Evolutionary conservation across 768 basidiomycete genomes (phyloP).

Genomic region (Russula olivacea): DNA sequence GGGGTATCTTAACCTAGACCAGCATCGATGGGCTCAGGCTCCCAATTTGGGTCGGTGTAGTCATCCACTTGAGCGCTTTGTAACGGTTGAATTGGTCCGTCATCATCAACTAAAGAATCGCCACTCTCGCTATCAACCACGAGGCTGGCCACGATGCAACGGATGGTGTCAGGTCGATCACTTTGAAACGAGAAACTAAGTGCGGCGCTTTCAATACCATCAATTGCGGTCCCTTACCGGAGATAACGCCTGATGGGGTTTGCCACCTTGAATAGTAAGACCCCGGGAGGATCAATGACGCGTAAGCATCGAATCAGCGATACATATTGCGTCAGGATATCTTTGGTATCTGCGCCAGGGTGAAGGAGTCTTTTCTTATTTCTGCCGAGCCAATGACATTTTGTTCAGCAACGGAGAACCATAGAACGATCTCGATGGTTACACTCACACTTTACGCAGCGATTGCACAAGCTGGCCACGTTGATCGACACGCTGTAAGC

Average conservation of each 20-base stretch:
- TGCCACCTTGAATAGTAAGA: constrained; percentile 88
- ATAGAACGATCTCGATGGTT: background rate
- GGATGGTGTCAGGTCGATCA: constrained; percentile 87
- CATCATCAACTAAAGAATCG: constrained; percentile 79
- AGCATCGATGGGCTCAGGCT: constrained; percentile 93
- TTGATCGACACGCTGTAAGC: constrained; percentile 74
- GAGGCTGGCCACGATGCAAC: constrained; percentile 85
- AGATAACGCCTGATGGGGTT: constrained; percentile 89
- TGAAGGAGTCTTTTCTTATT: constrained; percentile 86
- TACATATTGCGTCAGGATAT: constrained; percentile 86
- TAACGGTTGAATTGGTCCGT: constrained; percentile 70
- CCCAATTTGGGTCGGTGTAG: constrained; percentile 88
- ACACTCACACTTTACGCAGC: constrained; percentile 70
- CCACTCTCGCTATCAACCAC: constrained; percentile 81
- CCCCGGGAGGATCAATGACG: constrained; percentile 87
- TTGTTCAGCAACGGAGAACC: constrained; percentile 7
- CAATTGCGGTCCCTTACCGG: constrained; percentile 41
- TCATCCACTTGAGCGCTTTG: constrained; percentile 78
- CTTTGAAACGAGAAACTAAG: constrained; percentile 29
- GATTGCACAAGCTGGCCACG: constrained; percentile 68
- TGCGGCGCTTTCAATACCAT: background rate
- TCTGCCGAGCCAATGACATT: constrained; percentile 35
- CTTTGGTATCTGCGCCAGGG: constrained; percentile 91
- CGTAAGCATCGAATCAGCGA: constrained; percentile 87
- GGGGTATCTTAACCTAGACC: constrained; percentile 62